Conservation (phyloP, 805 yeast genomes). For the Hermanozyma aechmeae region DNA sequence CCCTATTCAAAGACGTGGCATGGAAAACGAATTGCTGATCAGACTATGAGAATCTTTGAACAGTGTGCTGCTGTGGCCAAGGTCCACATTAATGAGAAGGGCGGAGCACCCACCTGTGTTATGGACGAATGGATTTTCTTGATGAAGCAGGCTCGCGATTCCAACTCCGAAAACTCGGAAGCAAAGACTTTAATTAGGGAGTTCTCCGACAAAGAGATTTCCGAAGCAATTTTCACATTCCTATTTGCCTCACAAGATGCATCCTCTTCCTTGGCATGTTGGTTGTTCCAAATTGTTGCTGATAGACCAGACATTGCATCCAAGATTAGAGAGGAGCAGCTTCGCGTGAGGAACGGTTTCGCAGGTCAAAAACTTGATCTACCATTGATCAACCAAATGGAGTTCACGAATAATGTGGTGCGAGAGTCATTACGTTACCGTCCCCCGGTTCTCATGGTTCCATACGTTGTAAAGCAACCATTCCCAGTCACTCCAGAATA, state of each 20-base stretch:
- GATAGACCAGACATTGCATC: slow-evolving; percentile 87
- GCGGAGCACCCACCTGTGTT: slow-evolving; percentile 77
- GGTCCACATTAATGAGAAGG: slow-evolving; percentile 56
- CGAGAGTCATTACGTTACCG: slow-evolving; percentile 88
- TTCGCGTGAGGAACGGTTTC: slow-evolving; percentile 72
- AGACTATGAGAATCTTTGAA: slow-evolving; percentile 88
- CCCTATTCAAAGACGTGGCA: slow-evolving; percentile 98
- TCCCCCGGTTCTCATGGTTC: slow-evolving; percentile 98
- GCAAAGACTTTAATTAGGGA: slow-evolving; percentile 62
- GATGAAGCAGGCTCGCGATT: slow-evolving; percentile 66
- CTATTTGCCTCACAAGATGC: slow-evolving; percentile 98
- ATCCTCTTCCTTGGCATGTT: slow-evolving; percentile 91
- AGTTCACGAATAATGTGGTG: slow-evolving; percentile 82
- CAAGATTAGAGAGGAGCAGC: slow-evolving; percentile 88
- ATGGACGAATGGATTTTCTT: slow-evolving; percentile 91
- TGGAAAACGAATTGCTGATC: slow-evolving; percentile 87
- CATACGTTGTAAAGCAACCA: slow-evolving; percentile 80
- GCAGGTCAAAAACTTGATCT: slow-evolving; percentile 51
- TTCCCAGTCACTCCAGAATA: slow-evolving; percentile 79
- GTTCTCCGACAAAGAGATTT: slow-evolving; percentile 82
- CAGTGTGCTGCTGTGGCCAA: slow-evolving; percentile 84
- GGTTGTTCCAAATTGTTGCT: slow-evolving; percentile 94
- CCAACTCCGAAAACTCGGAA: slow-evolving; percentile 40
- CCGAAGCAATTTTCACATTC: slow-evolving; percentile 94
- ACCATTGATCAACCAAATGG: slow-evolving; percentile 78